Evolutionary conservation across 192 early-diverging fungal species (phyloP).

Genomic region (Backusella tuberculispora): DNA sequence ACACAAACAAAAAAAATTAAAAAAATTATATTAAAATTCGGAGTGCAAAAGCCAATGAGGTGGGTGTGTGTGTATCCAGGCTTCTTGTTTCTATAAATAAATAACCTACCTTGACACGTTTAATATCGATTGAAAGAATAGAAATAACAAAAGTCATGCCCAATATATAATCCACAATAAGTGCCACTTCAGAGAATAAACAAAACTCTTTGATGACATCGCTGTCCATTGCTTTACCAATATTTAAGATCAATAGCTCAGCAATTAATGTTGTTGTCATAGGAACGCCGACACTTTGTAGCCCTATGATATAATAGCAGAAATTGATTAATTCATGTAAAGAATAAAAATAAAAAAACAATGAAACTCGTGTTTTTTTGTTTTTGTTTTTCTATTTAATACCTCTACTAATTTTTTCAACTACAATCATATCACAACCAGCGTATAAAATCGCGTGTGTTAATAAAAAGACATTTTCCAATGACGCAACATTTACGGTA

Average conservation of each 20-base stretch:
- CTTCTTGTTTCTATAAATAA: neutral
- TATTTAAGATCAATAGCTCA: conserved; percentile 59
- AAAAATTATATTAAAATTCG: neutral
- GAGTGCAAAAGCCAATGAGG: conserved; percentile 1
- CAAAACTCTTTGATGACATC: conserved; percentile 78
- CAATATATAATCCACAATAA: conserved; percentile 79
- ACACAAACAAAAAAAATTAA: conserved; percentile 16
- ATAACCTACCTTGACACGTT: conserved; percentile 66
- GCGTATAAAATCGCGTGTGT: conserved; percentile 74
- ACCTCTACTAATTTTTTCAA: conserved; percentile 72
- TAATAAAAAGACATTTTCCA: conserved; percentile 78
- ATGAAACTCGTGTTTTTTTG: neutral
- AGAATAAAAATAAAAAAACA: neutral
- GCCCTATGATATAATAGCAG: conserved; percentile 36
- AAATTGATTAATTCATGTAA: neutral
- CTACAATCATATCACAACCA: conserved; percentile 71
- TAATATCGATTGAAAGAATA: conserved; percentile 82
- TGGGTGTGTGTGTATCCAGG: neutral
- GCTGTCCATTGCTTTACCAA: conserved; percentile 61
- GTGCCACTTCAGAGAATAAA: conserved; percentile 63
- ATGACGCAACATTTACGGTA: conserved; percentile 69
- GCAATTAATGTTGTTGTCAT: conserved; percentile 61
- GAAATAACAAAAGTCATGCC: conserved; percentile 82
- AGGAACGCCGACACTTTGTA: conserved; percentile 68
- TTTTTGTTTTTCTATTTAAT: neutral